Base-by-base conservation (phyloP, 106 monocot genomes). In the Posidonia australis region DNA sequence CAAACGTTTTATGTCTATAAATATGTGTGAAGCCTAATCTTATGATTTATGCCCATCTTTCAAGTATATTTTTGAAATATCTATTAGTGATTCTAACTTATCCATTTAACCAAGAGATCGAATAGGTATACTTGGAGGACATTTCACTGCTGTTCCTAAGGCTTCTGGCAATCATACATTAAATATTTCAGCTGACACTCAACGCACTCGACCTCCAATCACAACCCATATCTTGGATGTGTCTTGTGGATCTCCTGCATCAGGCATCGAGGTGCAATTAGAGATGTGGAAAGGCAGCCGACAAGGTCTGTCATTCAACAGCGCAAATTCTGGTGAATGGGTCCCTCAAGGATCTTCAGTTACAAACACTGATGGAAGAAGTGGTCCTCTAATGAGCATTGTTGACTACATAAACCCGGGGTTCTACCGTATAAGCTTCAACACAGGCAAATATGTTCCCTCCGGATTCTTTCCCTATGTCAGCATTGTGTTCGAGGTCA, bases 221-320 rank as follows among this genome's bases (percentile, higher is more conserved):
- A 93, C 93, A 25, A 89, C 93, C 31, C 93, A 93, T 29, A 79
- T 93, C n/a, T 55, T 93, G 79, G 93, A 93, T 60, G 77, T 83
- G 12, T 71, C 88, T 7, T 74, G 77, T 59, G 93, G 93, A 18
- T 76, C 57, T 56, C 85, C 93, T 2, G 93, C 85, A 64, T 74
- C 85, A 11, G 83, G 88, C 47, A 65, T 93, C 42, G 93, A 89
- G 53, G 83, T 93, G 12, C 67, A 71, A 24, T 61, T 89, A 13
- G 93, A 93, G 70, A 75, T 77, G 71, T 89, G 88, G 88, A 93
- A 68, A 45, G 70, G 79, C 20, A 18, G 68, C 10, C 24, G 46
- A 27, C 31, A 56, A 5, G n/a, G 20, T 25, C 85, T 77, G 29
- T 73, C 83, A 14, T 83, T 89, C 69, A 57, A n/a, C 5, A 66